These are phyloP conservation scores for Backusella psychrophila DNA, from an alignment of 192 early-diverging fungal species.

Conservation along the genomic window DNA sequence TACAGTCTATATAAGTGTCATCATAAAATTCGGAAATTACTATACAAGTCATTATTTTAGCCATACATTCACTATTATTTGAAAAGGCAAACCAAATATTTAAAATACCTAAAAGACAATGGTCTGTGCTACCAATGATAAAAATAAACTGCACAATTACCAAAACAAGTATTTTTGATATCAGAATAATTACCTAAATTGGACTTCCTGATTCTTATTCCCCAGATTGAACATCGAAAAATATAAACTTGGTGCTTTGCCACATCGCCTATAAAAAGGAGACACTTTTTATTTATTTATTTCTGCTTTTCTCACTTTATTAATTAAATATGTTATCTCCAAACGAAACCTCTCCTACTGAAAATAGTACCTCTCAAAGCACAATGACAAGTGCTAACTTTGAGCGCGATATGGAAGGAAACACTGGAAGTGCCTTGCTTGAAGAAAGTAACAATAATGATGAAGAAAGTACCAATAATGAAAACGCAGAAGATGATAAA, in stretches of 20 bases:
- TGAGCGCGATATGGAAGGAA: not conserved
- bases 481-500: not conserved
- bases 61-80: not conserved
- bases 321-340: not conserved
- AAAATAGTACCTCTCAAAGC: not conserved
- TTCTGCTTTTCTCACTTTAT: not conserved
- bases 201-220: not conserved
- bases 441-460: not conserved
- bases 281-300: not conserved
- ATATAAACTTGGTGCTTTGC: not conserved
- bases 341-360: not conserved
- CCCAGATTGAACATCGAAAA: not conserved
- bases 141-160: too few relatives aligned
- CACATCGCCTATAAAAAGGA: not conserved
- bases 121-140: not conserved
- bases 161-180: too few relatives aligned
- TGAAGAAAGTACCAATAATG: not conserved
- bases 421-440: not conserved
- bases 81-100: not conserved
- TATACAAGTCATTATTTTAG: too few relatives aligned
- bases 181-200: not conserved
- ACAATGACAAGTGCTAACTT: not conserved
- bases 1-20: too few relatives aligned
- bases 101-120: not conserved
- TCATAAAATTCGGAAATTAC: too few relatives aligned